Conservation (phyloP, 179 eudicot species). For the Gypsophila paniculata region DNA sequence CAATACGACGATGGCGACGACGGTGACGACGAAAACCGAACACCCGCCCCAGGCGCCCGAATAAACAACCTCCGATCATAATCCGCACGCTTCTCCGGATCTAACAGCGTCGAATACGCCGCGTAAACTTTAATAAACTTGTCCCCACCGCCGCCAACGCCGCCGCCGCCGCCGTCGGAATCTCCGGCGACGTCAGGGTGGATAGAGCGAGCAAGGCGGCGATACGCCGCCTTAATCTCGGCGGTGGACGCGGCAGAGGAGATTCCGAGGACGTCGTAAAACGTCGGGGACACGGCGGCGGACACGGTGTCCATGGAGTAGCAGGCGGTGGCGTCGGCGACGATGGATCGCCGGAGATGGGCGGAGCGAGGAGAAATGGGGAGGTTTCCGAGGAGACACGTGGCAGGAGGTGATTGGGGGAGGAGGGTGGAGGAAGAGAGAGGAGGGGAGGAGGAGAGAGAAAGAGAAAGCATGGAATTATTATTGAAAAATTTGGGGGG, state of each 20-base stretch:
- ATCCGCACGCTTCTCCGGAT: not conserved
- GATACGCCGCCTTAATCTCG: conserved; percentile 69
- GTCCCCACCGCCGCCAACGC: conserved; percentile 24
- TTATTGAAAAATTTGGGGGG: not conserved
- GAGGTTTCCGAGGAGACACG: conserved; percentile 1
- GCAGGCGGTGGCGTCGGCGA: conserved; percentile 4
- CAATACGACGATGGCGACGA: conserved; percentile 21
- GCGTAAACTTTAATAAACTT: not conserved
- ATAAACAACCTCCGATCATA: conserved; percentile 19
- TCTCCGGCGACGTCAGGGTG: conserved; percentile 51
- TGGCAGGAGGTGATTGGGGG: conserved; percentile 3
- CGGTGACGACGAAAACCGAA: not conserved
- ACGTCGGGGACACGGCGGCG: conserved; percentile 26
- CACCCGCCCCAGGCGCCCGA: not conserved
- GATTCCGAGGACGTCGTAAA: conserved; percentile 61
- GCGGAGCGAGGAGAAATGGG: not conserved
- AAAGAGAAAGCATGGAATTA: conserved; percentile 22
- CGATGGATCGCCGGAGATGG: conserved; percentile 13
- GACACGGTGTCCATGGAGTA: not conserved
- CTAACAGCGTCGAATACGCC: conserved; percentile 9
- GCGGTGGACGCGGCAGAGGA: conserved; percentile 37
- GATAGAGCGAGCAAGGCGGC: conserved; percentile 48
- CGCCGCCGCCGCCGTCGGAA: conserved; percentile 5
- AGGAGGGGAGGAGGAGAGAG: conserved; percentile 21
- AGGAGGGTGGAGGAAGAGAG: conserved; percentile 13